phyloP scores from a whole-genome alignment of 1,284 basidiomycete genomes.

The Phaffia rhodozyma region DNA sequence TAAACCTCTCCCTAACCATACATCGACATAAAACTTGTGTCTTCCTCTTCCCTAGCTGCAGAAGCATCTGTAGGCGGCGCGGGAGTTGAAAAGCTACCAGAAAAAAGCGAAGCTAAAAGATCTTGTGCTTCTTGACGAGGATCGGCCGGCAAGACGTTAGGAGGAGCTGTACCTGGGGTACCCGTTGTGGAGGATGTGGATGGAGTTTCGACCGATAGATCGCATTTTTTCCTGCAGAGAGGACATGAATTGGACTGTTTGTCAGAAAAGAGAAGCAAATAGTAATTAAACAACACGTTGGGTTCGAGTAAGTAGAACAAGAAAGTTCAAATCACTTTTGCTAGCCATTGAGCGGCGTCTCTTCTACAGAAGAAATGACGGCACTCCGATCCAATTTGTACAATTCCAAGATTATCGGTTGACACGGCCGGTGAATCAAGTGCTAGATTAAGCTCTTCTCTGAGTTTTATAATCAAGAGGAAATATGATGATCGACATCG shows the following conservation, averaged over 20 bases:
- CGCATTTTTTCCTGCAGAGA: constrained; percentile 1
- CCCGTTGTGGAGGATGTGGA: not conserved
- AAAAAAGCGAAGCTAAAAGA: too few species aligned
- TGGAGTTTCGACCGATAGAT: not conserved
- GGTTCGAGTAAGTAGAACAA: not conserved
- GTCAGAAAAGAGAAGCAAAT: not conserved
- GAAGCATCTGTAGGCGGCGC: too few species aligned
- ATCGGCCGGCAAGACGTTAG: too few species aligned
- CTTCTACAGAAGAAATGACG: constrained; percentile 11
- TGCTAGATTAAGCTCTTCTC: constrained; percentile 13
- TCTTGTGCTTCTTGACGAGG: too few species aligned
- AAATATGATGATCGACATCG: too few species aligned
- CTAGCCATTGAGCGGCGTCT: constrained; percentile 14
- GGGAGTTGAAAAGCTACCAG: too few species aligned
- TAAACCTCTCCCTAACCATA: too few species aligned
- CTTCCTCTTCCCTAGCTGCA: too few species aligned
- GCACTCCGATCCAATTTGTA: constrained; percentile 3
- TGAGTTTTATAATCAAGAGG: too few species aligned
- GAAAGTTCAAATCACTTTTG: not conserved
- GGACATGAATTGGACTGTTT: constrained; percentile 15
- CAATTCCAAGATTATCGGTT: constrained; percentile 10
- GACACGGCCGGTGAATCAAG: constrained; percentile 10
- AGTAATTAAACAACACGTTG: not conserved
- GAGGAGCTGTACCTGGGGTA: too few species aligned
- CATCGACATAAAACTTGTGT: too few species aligned